These are phyloP conservation scores for Cryptosporidium viatorum DNA, from an alignment of 169 alveolate genomes.

Conservation along the genomic window DNA sequence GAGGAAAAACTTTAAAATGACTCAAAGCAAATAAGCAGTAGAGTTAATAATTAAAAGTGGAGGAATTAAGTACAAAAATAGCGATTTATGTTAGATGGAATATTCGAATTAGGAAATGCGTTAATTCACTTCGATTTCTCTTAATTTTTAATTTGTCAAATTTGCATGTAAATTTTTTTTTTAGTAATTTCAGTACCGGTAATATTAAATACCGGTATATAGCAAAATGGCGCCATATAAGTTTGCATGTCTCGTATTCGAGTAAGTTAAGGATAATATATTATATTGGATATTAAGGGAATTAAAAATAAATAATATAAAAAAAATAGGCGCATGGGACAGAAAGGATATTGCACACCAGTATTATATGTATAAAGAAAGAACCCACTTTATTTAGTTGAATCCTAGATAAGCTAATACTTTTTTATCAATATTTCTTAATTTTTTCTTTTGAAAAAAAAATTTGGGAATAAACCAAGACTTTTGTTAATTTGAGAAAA, in stretches of 20 bases:
- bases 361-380: neutral
- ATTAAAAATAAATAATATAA: neutral
- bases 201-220: neutral
- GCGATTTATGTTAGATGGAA: neutral
- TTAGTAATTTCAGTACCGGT: neutral
- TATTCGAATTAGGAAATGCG: neutral
- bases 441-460: neutral
- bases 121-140: too few relatives aligned
- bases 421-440: neutral
- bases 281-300: conserved; percentile 1
- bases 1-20: neutral
- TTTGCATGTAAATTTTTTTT: neutral
- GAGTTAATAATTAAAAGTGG: neutral
- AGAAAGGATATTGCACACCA: conserved; percentile 19
- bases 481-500: neutral
- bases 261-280: neutral
- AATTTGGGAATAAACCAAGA: neutral
- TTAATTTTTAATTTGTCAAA: too few relatives aligned
- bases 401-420: neutral
- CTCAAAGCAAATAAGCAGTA: neutral
- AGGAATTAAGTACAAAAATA: too few relatives aligned
- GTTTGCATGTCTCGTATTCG: conserved; percentile 22
- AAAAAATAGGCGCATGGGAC: conserved; percentile 2
- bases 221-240: neutral
- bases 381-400: neutral